Base-by-base conservation (phyloP, 345 rosid genomes). In the Salix koriyanagi region DNA sequence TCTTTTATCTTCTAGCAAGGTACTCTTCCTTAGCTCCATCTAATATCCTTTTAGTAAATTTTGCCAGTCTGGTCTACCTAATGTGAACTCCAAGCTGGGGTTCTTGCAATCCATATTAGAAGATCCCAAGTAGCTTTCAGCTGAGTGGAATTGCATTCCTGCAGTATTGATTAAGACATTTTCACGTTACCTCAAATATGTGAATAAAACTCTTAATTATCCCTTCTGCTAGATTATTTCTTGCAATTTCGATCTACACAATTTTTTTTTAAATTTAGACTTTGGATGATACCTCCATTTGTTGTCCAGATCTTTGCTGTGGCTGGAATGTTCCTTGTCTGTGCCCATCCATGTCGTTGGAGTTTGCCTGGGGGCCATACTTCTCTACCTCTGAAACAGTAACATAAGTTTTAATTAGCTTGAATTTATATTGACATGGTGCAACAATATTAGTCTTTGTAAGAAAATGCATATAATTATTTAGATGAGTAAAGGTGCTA, bases 51-150 rank as follows among this genome's bases (percentile, higher is more conserved):
- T n/a, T n/a, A n/a, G n/a, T n/a, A n/a, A n/a, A n/a, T n/a, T n/a
- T n/a, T 26, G 91, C 92, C 94, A 89, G 73, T 89, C 91, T 64
- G 92, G 92, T 89, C 90, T 84, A 66, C 94, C 94, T 79, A 91
- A 81, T 32, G 94, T 89, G 79, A 91, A 89, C 85, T 91, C 94
- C 86, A 91, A 86, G 83, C 90, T 87, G 42, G 90, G 90, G 72
- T 84, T 89, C 78, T 83, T 82, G 85, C 79, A 70, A 6, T 85
- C 83, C 72, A 75, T 13, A 41, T 71, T 66, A 62, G 84, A 56
- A 44, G 48, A 72, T 60, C 83, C 87, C 71, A 84, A 7, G 76
- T 79, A 77, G 70, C 75, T 70, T 66, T 83, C 82, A 48, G 7
- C 44, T 64, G 72, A 64, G 16, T 77, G 16, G 83, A 76, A 66